phyloP scores from a whole-genome alignment of 2,329 filamentous ascomycete genomes.

The Ophiostoma populinum region DNA sequence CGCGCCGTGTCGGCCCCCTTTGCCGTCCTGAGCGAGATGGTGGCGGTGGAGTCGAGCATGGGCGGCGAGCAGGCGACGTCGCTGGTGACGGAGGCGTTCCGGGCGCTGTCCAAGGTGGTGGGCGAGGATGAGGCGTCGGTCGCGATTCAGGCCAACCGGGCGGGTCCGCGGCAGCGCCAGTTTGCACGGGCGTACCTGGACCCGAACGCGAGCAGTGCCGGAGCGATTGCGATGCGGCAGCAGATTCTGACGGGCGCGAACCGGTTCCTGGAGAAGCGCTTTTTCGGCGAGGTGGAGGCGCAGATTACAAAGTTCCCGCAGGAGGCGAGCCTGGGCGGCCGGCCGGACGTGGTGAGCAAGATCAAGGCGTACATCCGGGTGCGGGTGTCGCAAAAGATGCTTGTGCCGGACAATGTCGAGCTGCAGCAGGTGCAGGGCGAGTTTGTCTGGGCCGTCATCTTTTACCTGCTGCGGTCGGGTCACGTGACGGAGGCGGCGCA shows the following conservation, averaged over 20 bases:
- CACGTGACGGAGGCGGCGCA: slow-evolving; percentile 68
- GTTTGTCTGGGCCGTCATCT: slow-evolving; percentile 86
- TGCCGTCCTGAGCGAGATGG: slow-evolving; percentile 60
- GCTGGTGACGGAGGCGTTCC: slow-evolving; percentile 68
- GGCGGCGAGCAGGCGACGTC: slow-evolving; percentile 47
- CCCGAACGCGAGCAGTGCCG: slow-evolving; percentile 46
- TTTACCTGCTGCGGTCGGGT: slow-evolving; percentile 75
- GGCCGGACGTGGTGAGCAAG: slow-evolving; percentile 76
- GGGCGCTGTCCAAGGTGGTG: slow-evolving; percentile 62
- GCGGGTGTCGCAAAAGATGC: slow-evolving; percentile 60
- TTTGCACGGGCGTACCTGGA: slow-evolving; percentile 66
- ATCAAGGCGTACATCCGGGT: slow-evolving; percentile 84
- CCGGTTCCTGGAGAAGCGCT: slow-evolving; percentile 62
- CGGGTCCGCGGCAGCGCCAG: slow-evolving; percentile 54
- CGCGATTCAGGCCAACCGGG: slow-evolving; percentile 22
- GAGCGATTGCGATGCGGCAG: slow-evolving; percentile 52
- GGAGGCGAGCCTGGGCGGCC: slow-evolving; percentile 77
- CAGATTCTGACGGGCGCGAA: slow-evolving; percentile 68
- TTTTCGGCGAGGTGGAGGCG: slow-evolving; percentile 59
- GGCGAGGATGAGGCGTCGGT: slow-evolving; percentile 47
- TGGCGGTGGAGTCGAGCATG: slow-evolving; percentile 40
- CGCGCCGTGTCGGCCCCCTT: slow-evolving; percentile 50
- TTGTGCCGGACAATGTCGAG: slow-evolving; percentile 65
- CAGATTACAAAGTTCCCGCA: slow-evolving; percentile 68
- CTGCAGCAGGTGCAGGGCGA: slow-evolving; percentile 67